These are phyloP conservation scores for Diaporthe vaccinii DNA, from an alignment of 2,329 filamentous ascomycete genomes.

Conservation along the genomic window DNA sequence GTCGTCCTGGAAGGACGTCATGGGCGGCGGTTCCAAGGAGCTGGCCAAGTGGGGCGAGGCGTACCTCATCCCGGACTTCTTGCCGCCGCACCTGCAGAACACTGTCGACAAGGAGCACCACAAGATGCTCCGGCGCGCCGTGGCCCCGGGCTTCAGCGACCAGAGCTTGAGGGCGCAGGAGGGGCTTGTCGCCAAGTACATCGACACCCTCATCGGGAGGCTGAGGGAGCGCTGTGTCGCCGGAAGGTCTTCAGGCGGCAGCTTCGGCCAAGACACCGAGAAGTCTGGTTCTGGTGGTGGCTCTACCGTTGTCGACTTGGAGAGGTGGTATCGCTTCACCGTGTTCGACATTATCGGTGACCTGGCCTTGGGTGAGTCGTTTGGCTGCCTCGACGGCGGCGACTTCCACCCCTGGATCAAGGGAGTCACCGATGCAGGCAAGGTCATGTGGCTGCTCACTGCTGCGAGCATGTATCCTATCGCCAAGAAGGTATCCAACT, in stretches of 20 bases:
- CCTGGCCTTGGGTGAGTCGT: constrained; percentile 27
- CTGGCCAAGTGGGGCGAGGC: constrained; percentile 13
- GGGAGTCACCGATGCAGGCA: constrained; percentile 6
- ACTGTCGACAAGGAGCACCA: constrained; percentile 41
- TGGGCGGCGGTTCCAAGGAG: constrained; percentile 23
- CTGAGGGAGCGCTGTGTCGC: constrained; percentile 22
- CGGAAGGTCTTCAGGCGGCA: neutral
- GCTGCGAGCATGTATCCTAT: constrained; percentile 10
- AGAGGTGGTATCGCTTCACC: constrained; percentile 50
- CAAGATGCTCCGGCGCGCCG: constrained; percentile 41
- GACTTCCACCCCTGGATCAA: constrained; percentile 20
- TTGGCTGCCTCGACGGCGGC: constrained; percentile 15
- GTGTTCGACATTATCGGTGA: constrained; percentile 46
- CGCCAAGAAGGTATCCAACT: constrained; percentile 7
- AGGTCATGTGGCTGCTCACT: constrained; percentile 25
- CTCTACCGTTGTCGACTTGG: constrained; percentile 27
- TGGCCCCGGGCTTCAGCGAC: constrained; percentile 49
- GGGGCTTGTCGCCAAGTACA: constrained; percentile 45
- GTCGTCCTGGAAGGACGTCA: constrained; percentile 22
- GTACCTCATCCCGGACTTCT: neutral
- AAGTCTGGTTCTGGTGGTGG: neutral
- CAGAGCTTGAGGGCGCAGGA: constrained; percentile 49
- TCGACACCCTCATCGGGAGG: constrained; percentile 44
- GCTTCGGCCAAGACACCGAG: neutral
- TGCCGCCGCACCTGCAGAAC: constrained; percentile 35